These are phyloP conservation scores for Oldenlandia corymbosa DNA, from an alignment of 257 asterid genomes.

Conservation along the genomic window DNA sequence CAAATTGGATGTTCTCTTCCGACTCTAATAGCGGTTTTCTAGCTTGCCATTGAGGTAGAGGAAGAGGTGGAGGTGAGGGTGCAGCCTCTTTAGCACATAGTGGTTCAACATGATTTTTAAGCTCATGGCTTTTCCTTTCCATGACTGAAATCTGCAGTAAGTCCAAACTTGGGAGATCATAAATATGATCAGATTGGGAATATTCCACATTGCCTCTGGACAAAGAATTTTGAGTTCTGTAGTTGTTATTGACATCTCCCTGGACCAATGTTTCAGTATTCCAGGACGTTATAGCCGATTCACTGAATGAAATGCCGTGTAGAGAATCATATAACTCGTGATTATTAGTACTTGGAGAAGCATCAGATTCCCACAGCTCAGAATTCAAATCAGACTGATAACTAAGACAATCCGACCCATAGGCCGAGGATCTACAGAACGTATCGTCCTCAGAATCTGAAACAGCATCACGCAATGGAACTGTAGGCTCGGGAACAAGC, in stretches of 20 bases:
- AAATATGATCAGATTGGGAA: conserved; percentile 41
- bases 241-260: conserved; percentile 26
- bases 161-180: conserved; percentile 55
- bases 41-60: conserved; percentile 58
- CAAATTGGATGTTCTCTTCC: conserved; percentile 25
- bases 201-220: conserved; percentile 34
- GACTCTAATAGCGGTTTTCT: conserved; percentile 27
- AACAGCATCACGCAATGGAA: conserved; percentile 39
- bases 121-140: conserved; percentile 26
- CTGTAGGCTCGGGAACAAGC: conserved; percentile 73
- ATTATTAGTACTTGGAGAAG: conserved; percentile 60
- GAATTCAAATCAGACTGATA: conserved; percentile 68
- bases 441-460: conserved; percentile 88
- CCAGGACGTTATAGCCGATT: conserved; percentile 42
- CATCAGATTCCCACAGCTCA: conserved; percentile 79
- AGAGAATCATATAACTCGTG: conserved; percentile 59
- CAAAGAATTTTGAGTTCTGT: conserved; percentile 31
- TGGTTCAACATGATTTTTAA: conserved; percentile 27
- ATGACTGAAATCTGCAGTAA: conserved; percentile 34
- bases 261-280: conserved; percentile 33
- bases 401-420: conserved; percentile 62
- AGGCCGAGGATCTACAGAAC: conserved; percentile 78
- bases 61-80: conserved; percentile 63
- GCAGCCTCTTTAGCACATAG: conserved; percentile 23
- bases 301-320: conserved; percentile 57